Percentiles rank a stretch among this genome's conserved stretches.
Conservation (phyloP, 1,284 basidiomycete species). For the Ustilago curta region DNA sequence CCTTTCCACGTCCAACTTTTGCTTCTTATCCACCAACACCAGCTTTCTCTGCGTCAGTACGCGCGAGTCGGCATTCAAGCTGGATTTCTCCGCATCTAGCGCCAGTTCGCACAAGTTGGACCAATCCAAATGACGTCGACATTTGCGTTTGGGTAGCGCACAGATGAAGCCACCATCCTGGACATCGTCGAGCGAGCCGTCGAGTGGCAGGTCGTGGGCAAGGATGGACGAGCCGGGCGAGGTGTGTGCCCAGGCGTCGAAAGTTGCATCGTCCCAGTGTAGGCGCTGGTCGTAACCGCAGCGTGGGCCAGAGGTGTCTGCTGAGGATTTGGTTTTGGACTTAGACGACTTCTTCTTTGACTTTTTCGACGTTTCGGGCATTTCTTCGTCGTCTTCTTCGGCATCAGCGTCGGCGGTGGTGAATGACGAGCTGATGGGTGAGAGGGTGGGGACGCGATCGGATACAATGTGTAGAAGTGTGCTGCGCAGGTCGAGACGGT, state of each 20-base stretch:
- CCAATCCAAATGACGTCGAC: constrained; percentile 49
- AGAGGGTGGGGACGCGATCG: constrained; percentile 35
- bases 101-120: constrained; percentile 38
- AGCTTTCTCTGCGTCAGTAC: constrained; percentile 25
- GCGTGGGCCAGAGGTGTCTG: constrained; percentile 27
- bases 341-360: constrained; percentile 25
- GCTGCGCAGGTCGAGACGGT: constrained; percentile 41
- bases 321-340: constrained; percentile 10
- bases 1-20: constrained; percentile 14
- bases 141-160: constrained; percentile 40
- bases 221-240: constrained; percentile 26
- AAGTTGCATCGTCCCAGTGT: constrained; percentile 35
- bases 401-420: background rate
- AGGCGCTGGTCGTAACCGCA: constrained; percentile 53
- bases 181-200: constrained; percentile 32
- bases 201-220: constrained; percentile 15
- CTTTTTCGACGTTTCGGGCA: constrained; percentile 12
- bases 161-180: constrained; percentile 18
- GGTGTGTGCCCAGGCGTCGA: constrained; percentile 29
- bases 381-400: constrained; percentile 4
- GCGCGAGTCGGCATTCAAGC: constrained; percentile 33
- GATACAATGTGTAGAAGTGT: constrained; percentile 41
- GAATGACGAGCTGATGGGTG: constrained; percentile 25
- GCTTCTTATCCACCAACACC: constrained; percentile 11
- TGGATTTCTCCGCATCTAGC: constrained; percentile 41